Evolutionary conservation across 2,329 filamentous ascomycete genomes (phyloP), one percentile per base, ranked within the genome.

Genomic region (Penicillium sp.): DNA sequence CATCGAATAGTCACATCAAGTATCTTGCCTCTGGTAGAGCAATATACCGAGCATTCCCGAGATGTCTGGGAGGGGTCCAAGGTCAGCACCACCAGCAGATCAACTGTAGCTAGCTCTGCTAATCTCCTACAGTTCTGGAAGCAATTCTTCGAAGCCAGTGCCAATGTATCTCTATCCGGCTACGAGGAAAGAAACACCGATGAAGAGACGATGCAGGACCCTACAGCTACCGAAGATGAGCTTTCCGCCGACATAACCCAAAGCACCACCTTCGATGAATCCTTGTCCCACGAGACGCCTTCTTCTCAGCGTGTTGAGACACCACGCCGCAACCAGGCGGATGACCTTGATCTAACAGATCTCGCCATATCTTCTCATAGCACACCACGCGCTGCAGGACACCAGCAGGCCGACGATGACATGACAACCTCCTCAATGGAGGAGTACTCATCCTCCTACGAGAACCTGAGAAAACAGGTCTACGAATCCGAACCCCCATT

Each of bases 111-210:
- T 52, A 53, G 36, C 34, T 36, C 35, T 50, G 40, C 41, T 58
- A 43, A 55, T 40, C 18, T 30, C 9, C 36, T 45, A 16, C 67
- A 95, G 89, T 99, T 99, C 76, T 99, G 94, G 94, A 99, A 99
- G 76, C 92, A 97, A 78, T 99, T 99, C 79, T 99, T 99, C 75
- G 94, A 99, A 76, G 91, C 94, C 34, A 96, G 92, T 44, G 94
- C 94, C 70, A 97, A 99, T 67, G 93, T 99, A 26, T 96, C 93
- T 10, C 83, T 99, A 10, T 96, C 91, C 0, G 91, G 92, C 27
- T 97, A 99, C 73, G 93, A 96, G 70, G 92, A 96, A 68, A 81
- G 86, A 19, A 84, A 84, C 13, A 71, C 73, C 7, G 77, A 79
- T 26, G 86, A 88, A n/a, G 84, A 82, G 48, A 66, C 81, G 67